Evolutionary conservation across 2,329 filamentous ascomycete species (phyloP).

Genomic region (Beauveria asiatica): DNA sequence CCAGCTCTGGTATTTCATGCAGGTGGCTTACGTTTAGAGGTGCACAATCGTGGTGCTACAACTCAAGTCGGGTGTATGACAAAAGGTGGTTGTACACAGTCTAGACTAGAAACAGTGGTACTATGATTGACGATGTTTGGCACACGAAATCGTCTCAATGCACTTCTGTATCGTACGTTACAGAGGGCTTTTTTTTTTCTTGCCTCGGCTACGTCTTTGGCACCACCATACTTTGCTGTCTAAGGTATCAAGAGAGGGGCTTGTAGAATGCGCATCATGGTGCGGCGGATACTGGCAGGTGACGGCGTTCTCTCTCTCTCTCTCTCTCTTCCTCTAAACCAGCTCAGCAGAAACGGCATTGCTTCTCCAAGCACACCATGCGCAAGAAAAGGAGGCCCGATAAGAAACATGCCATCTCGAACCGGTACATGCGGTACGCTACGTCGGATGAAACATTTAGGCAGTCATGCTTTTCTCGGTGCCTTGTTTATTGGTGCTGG

Average conservation of each 20-base stretch:
- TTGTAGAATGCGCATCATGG: background rate
- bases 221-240: background rate
- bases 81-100: background rate
- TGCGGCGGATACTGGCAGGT: background rate
- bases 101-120: slow-evolving; percentile 3
- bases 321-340: no score
- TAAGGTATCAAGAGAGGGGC: background rate
- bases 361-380: background rate
- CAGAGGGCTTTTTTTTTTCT: background rate
- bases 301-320: no score
- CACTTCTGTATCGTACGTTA: background rate
- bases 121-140: background rate
- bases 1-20: background rate
- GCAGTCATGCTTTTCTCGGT: no score
- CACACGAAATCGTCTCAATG: background rate
- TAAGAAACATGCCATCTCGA: background rate
- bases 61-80: background rate
- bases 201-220: no score
- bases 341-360: background rate
- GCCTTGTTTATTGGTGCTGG: no score
- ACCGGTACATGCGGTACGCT: background rate
- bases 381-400: background rate
- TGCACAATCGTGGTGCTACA: background rate
- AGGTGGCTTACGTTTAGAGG: background rate
- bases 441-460: no score